These are phyloP conservation scores for Solioccasus polychromus DNA, from an alignment of 768 basidiomycete genomes.

Conservation along the genomic window DNA sequence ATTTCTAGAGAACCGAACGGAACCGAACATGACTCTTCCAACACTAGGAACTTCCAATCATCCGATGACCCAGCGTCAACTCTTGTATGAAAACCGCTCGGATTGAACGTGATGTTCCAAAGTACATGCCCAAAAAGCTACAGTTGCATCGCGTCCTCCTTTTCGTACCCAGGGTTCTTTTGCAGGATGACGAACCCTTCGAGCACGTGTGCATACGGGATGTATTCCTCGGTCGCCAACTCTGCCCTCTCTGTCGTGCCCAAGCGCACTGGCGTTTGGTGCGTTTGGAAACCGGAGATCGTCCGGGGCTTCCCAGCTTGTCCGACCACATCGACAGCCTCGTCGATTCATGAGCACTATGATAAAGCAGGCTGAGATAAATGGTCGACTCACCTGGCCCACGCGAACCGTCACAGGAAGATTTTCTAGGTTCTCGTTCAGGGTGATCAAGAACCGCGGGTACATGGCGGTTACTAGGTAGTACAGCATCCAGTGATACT, in stretches of 20 bases:
- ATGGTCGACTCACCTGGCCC: slow-evolving; percentile 61
- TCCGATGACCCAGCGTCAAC: too few relatives aligned
- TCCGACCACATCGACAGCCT: slow-evolving; percentile 97
- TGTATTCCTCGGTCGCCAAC: slow-evolving; percentile 94
- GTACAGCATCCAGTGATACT: slow-evolving; percentile 98
- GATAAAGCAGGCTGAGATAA: neutral
- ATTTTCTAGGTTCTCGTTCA: slow-evolving; percentile 86
- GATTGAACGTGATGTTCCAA: slow-evolving; percentile 1
- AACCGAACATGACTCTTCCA: too few relatives aligned
- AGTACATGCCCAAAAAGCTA: slow-evolving; percentile 32
- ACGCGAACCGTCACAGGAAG: slow-evolving; percentile 92
- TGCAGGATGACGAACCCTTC: slow-evolving; percentile 91
- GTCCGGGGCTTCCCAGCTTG: slow-evolving; percentile 97
- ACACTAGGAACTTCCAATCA: too few relatives aligned
- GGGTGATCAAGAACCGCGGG: slow-evolving; percentile 95
- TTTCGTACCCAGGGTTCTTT: slow-evolving; percentile 90
- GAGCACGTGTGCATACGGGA: slow-evolving; percentile 84
- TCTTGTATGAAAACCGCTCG: neutral
- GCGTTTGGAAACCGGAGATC: slow-evolving; percentile 98
- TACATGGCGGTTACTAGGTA: slow-evolving; percentile 97
- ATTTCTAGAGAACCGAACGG: too few relatives aligned
- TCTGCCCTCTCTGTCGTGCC: slow-evolving; percentile 94
- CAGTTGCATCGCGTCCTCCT: slow-evolving; percentile 81
- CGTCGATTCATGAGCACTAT: slow-evolving; percentile 1
- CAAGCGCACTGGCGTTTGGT: slow-evolving; percentile 92